Evolutionary conservation across 129 eudicot genomes (phyloP).

Genomic region (Saussurea involucrata): DNA sequence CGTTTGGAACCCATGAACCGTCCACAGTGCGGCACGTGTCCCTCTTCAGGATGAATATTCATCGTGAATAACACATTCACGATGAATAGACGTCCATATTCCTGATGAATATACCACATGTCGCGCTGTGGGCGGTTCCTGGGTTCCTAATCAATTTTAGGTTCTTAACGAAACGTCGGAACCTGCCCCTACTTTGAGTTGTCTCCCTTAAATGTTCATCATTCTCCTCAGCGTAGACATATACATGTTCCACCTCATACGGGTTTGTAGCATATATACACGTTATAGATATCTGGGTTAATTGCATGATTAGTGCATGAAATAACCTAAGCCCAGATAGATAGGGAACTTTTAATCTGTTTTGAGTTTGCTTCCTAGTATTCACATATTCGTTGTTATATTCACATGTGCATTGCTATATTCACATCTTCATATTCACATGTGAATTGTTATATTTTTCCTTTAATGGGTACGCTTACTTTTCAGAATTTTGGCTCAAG

Average conservation of each 20-base stretch:
- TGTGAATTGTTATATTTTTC: neutral
- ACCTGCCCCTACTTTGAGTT: neutral
- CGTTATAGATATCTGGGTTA: neutral
- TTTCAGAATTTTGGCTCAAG: conserved; percentile 83
- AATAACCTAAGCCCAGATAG: neutral
- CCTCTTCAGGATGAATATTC: too few relatives aligned
- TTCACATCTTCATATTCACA: neutral
- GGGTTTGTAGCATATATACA: neutral
- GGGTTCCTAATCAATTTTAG: too few relatives aligned
- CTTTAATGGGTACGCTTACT: neutral
- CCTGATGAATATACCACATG: too few relatives aligned
- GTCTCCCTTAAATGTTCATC: neutral
- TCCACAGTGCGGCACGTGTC: too few relatives aligned
- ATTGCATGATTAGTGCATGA: neutral
- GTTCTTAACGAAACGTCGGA: too few relatives aligned
- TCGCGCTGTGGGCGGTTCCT: too few relatives aligned
- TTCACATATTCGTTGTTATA: neutral
- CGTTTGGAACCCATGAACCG: too few relatives aligned
- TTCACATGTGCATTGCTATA: neutral
- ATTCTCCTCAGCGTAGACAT: neutral
- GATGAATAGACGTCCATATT: too few relatives aligned
- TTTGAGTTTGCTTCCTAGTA: neutral
- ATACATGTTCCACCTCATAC: neutral
- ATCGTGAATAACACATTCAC: too few relatives aligned
- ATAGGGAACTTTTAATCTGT: neutral